Evolutionary conservation across 1,139 yeast species (phyloP).

Genomic region (Kodamaea derodonti): DNA sequence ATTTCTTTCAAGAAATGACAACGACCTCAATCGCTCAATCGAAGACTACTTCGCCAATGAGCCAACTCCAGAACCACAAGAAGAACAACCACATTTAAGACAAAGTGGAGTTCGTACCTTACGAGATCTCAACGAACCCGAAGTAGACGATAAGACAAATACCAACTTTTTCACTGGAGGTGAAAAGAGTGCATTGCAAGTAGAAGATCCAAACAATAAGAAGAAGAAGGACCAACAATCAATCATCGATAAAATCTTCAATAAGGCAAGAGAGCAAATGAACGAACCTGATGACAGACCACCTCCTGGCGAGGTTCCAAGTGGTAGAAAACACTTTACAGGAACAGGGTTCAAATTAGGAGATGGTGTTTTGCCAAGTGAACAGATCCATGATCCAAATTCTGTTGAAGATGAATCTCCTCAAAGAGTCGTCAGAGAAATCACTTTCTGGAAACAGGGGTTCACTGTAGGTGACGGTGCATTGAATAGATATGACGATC

Average conservation of each 20-base stretch:
- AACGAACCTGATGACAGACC: slow-evolving; percentile 43
- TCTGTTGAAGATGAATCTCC: slow-evolving; percentile 30
- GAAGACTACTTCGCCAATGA: slow-evolving; percentile 38
- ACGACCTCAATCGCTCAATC: slow-evolving; percentile 38
- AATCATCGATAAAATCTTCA: slow-evolving; percentile 44
- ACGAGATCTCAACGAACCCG: slow-evolving; percentile 46
- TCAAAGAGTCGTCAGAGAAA: slow-evolving; percentile 61
- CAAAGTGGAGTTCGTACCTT: slow-evolving; percentile 41
- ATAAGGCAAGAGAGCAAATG: slow-evolving; percentile 43
- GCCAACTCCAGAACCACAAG: slow-evolving; percentile 5
- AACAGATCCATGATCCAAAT: slow-evolving; percentile 28
- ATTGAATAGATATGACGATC: slow-evolving; percentile 85
- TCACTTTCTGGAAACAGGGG: slow-evolving; percentile 96
- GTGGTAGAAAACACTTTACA: slow-evolving; percentile 30
- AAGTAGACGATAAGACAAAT: slow-evolving; percentile 60
- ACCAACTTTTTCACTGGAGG: slow-evolving; percentile 91
- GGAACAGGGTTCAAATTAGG: slow-evolving; percentile 89
- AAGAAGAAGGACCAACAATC: slow-evolving; percentile 35
- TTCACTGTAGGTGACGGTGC: slow-evolving; percentile 92
- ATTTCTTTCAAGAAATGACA: slow-evolving; percentile 36
- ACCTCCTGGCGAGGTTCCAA: slow-evolving; percentile 9
- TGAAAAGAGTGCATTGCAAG: slow-evolving; percentile 89
- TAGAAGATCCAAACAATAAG: slow-evolving; percentile 78
- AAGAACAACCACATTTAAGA: slow-evolving; percentile 2
- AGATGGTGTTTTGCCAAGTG: slow-evolving; percentile 48